phyloP scores from a whole-genome alignment of 345 rosid species.

The Noccaea bulbosa region DNA sequence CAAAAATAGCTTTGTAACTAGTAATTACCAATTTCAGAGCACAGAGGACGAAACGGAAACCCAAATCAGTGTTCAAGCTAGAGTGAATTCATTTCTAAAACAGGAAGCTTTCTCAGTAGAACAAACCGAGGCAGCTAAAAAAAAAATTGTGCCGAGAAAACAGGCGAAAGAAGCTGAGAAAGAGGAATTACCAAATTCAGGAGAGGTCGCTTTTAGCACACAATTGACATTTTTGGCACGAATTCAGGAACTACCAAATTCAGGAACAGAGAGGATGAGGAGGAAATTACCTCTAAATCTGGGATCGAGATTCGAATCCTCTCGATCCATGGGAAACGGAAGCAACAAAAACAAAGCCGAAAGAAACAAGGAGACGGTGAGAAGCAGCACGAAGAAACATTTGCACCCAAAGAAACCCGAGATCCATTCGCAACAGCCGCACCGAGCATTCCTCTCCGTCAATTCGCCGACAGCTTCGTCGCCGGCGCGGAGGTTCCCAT shows the following conservation, averaged over 20 bases:
- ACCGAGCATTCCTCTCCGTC: slow-evolving; percentile 45
- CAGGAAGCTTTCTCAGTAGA: slow-evolving; percentile 20
- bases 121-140: not conserved
- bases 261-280: not conserved
- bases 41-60: slow-evolving; percentile 12
- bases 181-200: not conserved
- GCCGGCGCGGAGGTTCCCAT: slow-evolving; percentile 45
- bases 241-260: not conserved
- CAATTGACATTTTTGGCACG: not conserved
- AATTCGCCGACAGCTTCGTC: slow-evolving; percentile 40
- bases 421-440: slow-evolving; percentile 47
- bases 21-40: slow-evolving; percentile 11
- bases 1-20: slow-evolving; percentile 30
- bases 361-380: slow-evolving; percentile 65
- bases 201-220: not conserved
- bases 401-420: slow-evolving; percentile 51
- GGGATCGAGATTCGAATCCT: slow-evolving; percentile 71
- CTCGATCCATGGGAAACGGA: slow-evolving; percentile 64
- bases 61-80: slow-evolving; percentile 2
- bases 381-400: slow-evolving; percentile 59
- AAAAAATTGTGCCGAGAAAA: not conserved
- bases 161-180: not conserved
- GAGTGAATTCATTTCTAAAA: not conserved
- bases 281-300: slow-evolving; percentile 63
- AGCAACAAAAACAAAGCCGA: slow-evolving; percentile 87